Percentiles rank a stretch among this genome's conserved stretches.
Conservation (phyloP, 2,329 filamentous ascomycete species). For the Cordyceps militaris region DNA sequence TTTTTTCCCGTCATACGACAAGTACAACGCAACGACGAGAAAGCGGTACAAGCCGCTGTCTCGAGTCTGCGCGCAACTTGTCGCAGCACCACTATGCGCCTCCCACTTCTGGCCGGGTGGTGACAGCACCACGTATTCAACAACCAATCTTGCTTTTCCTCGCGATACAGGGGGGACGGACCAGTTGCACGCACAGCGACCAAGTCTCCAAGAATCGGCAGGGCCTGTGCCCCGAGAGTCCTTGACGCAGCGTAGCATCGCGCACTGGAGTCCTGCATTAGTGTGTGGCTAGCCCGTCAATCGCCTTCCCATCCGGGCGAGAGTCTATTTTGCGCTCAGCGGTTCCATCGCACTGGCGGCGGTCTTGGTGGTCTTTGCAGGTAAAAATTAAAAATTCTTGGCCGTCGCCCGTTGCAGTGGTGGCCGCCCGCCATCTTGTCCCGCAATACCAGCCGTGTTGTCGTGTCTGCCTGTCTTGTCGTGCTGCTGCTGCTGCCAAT, state of each 20-base stretch:
- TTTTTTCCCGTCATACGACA: neutral
- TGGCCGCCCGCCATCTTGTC: neutral
- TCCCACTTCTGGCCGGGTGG: too few relatives aligned
- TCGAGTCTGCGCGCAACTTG: neutral
- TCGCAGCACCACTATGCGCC: neutral
- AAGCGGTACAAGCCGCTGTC: neutral
- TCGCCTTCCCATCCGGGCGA: constrained; percentile 1
- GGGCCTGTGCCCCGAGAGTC: neutral
- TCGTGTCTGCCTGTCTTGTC: neutral
- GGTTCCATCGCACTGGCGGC: neutral
- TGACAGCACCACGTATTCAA: neutral
- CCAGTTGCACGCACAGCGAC: neutral
- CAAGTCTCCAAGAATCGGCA: neutral
- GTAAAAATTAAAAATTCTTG: too few relatives aligned
- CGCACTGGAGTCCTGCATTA: constrained; percentile 1
- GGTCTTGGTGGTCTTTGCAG: neutral
- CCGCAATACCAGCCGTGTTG: neutral
- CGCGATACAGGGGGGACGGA: neutral
- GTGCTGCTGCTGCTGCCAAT: too few relatives aligned
- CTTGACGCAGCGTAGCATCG: constrained; percentile 3
- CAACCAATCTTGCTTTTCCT: neutral
- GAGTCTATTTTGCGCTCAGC: neutral
- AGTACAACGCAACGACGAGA: neutral
- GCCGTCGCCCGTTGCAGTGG: neutral
- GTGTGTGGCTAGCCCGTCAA: neutral